Evolutionary conservation across 208 protist species (phyloP), one percentile per base, ranked within the genome.

Genomic region (Acanthamoeba sp.): DNA sequence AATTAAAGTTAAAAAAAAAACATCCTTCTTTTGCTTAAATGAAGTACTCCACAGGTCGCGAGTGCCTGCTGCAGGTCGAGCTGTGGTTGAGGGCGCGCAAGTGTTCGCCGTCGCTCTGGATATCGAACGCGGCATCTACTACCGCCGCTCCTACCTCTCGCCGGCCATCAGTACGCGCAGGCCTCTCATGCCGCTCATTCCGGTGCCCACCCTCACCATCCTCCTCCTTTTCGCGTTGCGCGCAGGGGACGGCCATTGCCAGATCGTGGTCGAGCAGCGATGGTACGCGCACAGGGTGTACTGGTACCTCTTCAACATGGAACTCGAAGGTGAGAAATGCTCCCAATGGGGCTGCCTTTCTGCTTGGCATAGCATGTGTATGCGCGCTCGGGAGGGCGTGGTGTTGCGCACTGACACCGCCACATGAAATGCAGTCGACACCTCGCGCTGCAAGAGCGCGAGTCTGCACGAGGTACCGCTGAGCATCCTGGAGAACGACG

Each of bases 251-350:
- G 55, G 59, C 27, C 5, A 32, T 7, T 92, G 87, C 45, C 34
- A 69, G 55, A 48, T 92, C 14, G 87, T 92, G 32, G 38, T 92
- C 0, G 87, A 92, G 40, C 87, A 92, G 57, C 55, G 87, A 5
- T 92, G 87, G 87, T 92, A 92, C 22, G 87, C 87, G 16, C 87
- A 92, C 57, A 34, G 87, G 22, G 87, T 92, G 38, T 73, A 78
- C 87, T 92, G 87, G 87, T 92, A 76, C 40, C 87, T 92, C 40
- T 76, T 92, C 87, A 92, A 78, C 57, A 69, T 78, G 59, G 87
- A 92, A 45, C 27, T 92, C 5, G 87, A 92, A 73, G 87, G 87
- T 92, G 27, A 2, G 24, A 24, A 1, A 52, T 29, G 3, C n/a
- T 22, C 59, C 29, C n/a, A 9, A 0, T 12, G 24, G 4, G 20